These are phyloP conservation scores for Gossypium laxum DNA, from an alignment of 441 rosid species.

Conservation along the genomic window DNA sequence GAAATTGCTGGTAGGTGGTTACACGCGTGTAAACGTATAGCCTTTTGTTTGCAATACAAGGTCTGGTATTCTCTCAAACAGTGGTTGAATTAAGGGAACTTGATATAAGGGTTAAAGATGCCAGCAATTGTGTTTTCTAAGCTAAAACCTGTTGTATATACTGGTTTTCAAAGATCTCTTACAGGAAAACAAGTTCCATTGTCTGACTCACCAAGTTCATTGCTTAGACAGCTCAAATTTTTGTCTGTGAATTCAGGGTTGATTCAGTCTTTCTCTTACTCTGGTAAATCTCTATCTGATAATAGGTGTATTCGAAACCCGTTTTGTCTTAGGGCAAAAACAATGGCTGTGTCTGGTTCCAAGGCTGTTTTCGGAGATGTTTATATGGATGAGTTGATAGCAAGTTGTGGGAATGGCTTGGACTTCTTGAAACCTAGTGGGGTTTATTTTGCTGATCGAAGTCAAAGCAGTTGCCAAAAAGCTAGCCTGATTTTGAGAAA, in stretches of 20 bases:
- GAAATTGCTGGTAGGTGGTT: background rate
- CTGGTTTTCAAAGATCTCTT: constrained; percentile 37
- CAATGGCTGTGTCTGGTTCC: constrained; percentile 51
- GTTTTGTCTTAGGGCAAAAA: constrained; percentile 16
- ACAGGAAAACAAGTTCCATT: constrained; percentile 10
- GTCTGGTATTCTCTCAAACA: constrained; percentile 12
- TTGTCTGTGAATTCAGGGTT: constrained; percentile 7
- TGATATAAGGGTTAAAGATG: constrained; percentile 39
- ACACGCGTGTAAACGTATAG: constrained; percentile 4
- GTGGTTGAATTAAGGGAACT: constrained; percentile 17
- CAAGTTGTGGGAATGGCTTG: constrained; percentile 32
- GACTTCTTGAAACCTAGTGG: constrained; percentile 33
- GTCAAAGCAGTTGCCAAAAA: constrained; percentile 21
- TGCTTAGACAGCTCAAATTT: constrained; percentile 19
- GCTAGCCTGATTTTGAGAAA: constrained; percentile 35
- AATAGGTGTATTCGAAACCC: constrained; percentile 12
- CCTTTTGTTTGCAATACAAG: background rate
- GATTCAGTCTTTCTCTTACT: constrained; percentile 15
- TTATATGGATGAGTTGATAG: constrained; percentile 36
- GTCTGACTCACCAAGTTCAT: constrained; percentile 15
- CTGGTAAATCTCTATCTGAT: constrained; percentile 17
- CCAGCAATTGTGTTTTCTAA: constrained; percentile 53
- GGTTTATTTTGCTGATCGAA: constrained; percentile 29
- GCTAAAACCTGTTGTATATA: constrained; percentile 32
- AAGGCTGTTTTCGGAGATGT: constrained; percentile 45